A percentile compares a stretch with the other conserved stretches of the same genome.
Conservation (phyloP, 257 asterid species). For the Capsicum baccatum region DNA sequence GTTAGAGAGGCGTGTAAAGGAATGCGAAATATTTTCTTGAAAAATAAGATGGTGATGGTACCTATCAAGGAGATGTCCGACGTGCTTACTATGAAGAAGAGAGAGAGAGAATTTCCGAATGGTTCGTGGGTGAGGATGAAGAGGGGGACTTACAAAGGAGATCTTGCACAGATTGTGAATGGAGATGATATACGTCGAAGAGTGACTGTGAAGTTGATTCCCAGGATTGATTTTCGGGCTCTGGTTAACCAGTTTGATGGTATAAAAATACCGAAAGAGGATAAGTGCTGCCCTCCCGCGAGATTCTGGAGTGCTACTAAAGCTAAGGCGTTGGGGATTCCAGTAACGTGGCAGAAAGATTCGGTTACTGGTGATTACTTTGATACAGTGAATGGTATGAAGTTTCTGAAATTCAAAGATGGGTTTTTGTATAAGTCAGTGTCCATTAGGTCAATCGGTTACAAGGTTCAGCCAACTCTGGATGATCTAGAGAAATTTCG, state of each 20-base stretch:
- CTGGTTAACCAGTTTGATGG: constrained; percentile 71
- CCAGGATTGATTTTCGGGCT: constrained; percentile 85
- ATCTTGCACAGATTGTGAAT: constrained; percentile 87
- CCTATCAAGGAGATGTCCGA: constrained; percentile 95
- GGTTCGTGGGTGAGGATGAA: constrained; percentile 94
- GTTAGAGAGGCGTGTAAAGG: no score
- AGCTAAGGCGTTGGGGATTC: constrained; percentile 64
- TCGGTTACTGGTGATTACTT: constrained; percentile 69
- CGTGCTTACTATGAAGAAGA: constrained; percentile 85
- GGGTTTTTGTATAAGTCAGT: constrained; percentile 80
- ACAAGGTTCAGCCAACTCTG: constrained; percentile 72
- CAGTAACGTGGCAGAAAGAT: constrained; percentile 76
- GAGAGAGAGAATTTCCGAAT: constrained; percentile 73
- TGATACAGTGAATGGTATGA: constrained; percentile 79
- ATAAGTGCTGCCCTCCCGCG: constrained; percentile 73
- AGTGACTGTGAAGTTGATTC: constrained; percentile 67
- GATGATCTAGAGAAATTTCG: constrained; percentile 92
- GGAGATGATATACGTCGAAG: constrained; percentile 84
- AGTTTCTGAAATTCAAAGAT: constrained; percentile 91
- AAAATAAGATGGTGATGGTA: constrained; percentile 69
- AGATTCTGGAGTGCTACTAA: constrained; percentile 80
- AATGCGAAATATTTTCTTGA: constrained; percentile 67
- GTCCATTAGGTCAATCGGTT: constrained; percentile 77
- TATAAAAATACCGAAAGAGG: constrained; percentile 73
- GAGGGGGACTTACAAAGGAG: constrained; percentile 84